These are phyloP conservation scores for Baorangia bicolor DNA, from an alignment of 768 basidiomycete species.

Conservation along the genomic window DNA sequence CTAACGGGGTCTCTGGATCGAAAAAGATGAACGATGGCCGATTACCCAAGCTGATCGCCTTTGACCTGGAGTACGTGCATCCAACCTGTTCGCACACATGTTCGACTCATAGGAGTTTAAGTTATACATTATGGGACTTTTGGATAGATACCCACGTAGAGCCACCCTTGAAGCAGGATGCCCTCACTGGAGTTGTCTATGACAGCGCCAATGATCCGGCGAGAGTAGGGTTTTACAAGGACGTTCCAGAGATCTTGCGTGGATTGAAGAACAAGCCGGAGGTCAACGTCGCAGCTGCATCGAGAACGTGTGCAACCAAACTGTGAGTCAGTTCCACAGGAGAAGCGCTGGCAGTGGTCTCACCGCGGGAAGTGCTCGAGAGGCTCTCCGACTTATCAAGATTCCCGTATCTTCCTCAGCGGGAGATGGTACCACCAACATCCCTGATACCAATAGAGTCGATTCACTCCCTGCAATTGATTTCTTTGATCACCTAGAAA, in stretches of 20 bases:
- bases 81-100: not conserved
- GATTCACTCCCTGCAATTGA: conserved; percentile 47
- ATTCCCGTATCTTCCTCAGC: conserved; percentile 42
- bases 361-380: conserved; percentile 54
- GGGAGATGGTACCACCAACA: conserved; percentile 25
- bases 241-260: conserved; percentile 74
- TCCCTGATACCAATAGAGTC: conserved; percentile 8
- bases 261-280: conserved; percentile 44
- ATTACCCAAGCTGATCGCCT: conserved; percentile 68
- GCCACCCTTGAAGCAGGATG: conserved; percentile 53
- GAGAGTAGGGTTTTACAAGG: conserved; percentile 66
- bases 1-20: not conserved
- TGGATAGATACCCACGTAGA: conserved; percentile 83
- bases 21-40: conserved; percentile 20
- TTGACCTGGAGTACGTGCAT: conserved; percentile 72
- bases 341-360: not conserved
- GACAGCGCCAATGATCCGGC: conserved; percentile 22
- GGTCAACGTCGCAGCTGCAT: conserved; percentile 68
- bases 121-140: conserved; percentile 84
- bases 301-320: conserved; percentile 64
- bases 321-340: conserved; percentile 47
- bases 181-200: conserved; percentile 18
- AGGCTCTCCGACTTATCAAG: conserved; percentile 66
- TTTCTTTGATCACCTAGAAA: conserved; percentile 71
- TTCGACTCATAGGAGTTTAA: conserved; percentile 27